Evolutionary conservation across 176 grass and related monocot genomes (phyloP), one percentile per base, ranked within the genome.

Genomic region (Oryza brachyantha): DNA sequence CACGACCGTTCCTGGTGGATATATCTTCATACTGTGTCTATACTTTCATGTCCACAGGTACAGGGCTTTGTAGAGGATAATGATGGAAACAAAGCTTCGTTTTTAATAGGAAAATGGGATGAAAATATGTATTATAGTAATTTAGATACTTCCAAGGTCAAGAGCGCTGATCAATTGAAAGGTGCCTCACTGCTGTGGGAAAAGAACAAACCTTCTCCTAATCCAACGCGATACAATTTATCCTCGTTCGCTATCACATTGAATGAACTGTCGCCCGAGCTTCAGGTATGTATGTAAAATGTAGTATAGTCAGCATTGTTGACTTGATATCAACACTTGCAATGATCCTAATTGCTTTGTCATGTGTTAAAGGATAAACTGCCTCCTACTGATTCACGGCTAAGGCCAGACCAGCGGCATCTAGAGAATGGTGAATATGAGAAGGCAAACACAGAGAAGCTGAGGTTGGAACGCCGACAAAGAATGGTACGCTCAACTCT

Each of bases 351-450:
- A 62, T 36, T 36, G 6, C 4, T 54, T 88, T 38, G 7, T 10
- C 76, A 75, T 84, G 69, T 76, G 66, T 83, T 83, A 43, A 81
- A 95, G 92, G 96, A 91, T 66, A 99, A 91, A 74, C 84, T 99
- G 60, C 96, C 96, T 66, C 96, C 92, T 55, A 99, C 96, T 25
- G 92, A 99, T 84, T 99, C 96, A 81, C 86, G 96, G 52, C 81
- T 95, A 40, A 87, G 96, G 68, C 96, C 96, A 54, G 96, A 99
- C 76, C 96, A 99, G 79, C 77, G 90, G 29, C 93, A 93, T 48
- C 83, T 99, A 34, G 96, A 99, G 80, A 91, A 99, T 26, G 92
- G 96, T 0, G 92, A 99, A 73, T 99, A 91, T 76, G 92, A 95
- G 57, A 87, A 86, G 40, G 96, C 96, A 13, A 99, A 95, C 73